These are phyloP conservation scores for Conidiobolus incongruus DNA, from an alignment of 371 early-diverging fungal genomes.

Conservation along the genomic window DNA sequence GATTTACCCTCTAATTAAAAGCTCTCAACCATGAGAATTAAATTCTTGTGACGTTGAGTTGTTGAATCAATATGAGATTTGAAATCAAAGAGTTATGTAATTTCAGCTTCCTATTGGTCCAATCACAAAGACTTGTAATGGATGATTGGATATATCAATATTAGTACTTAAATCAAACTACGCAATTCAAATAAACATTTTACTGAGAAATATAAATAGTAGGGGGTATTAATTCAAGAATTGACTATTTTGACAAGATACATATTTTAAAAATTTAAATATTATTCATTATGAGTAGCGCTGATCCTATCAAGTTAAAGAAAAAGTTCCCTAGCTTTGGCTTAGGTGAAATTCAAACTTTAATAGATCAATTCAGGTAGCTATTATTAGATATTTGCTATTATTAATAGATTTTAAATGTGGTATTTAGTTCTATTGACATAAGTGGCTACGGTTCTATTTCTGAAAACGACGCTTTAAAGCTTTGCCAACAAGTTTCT, in stretches of 20 bases:
- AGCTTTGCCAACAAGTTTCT: conserved; percentile 44
- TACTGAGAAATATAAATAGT: too few relatives aligned
- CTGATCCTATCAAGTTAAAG: conserved; percentile 12
- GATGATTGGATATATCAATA: too few relatives aligned
- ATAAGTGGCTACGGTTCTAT: conserved; percentile 49
- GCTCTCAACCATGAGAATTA: too few relatives aligned
- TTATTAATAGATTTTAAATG: neutral
- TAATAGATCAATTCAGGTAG: conserved; percentile 38
- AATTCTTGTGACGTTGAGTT: too few relatives aligned
- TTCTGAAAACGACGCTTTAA: conserved; percentile 42
- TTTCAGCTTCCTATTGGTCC: too few relatives aligned
- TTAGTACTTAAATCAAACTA: too few relatives aligned
- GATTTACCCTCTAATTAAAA: too few relatives aligned
- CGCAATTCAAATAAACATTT: too few relatives aligned
- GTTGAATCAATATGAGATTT: too few relatives aligned
- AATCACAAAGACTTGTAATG: too few relatives aligned
- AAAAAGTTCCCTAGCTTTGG: conserved; percentile 33
- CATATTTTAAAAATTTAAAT: neutral
- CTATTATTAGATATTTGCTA: conserved; percentile 2
- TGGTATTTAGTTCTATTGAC: conserved; percentile 28
- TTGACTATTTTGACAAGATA: neutral
- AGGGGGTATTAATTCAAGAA: neutral
- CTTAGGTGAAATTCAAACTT: conserved; percentile 27
- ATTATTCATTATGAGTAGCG: neutral
- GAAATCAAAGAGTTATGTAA: too few relatives aligned